These are phyloP conservation scores for Lycium ferocissimum DNA, from an alignment of 257 asterid species.

Conservation along the genomic window DNA sequence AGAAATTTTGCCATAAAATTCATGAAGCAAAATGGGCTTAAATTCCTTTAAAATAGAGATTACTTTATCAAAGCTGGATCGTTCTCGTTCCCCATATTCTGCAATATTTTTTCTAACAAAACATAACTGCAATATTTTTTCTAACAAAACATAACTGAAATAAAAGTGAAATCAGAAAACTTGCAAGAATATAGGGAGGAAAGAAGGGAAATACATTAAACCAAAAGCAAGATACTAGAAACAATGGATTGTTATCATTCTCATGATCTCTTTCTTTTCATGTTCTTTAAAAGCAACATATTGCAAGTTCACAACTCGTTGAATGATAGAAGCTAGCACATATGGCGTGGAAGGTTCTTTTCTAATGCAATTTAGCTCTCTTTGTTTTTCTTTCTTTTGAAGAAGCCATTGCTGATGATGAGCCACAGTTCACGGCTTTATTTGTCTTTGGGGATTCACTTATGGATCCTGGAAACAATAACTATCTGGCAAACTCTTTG, in stretches of 20 bases:
- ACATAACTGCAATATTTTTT: neutral
- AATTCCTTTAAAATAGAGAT: too few species aligned
- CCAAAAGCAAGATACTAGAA: neutral
- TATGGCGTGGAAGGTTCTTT: neutral
- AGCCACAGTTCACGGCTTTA: constrained; percentile 51
- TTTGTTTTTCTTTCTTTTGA: neutral
- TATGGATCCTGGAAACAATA: constrained; percentile 77
- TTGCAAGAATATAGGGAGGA: constrained; percentile 18
- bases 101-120: neutral
- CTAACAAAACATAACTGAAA: neutral
- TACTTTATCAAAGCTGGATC: too few species aligned
- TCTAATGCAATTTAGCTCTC: neutral
- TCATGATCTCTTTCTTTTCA: neutral
- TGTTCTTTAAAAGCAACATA: neutral
- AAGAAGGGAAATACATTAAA: neutral
- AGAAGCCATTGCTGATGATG: neutral
- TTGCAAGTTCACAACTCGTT: neutral
- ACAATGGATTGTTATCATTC: neutral
- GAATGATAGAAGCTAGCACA: neutral
- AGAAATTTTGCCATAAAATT: too few species aligned
- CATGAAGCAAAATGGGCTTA: too few species aligned
- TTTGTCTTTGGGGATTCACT: constrained; percentile 78
- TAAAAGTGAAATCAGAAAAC: constrained; percentile 1
- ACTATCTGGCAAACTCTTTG: constrained; percentile 52
- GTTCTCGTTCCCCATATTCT: too few species aligned